phyloP scores from a whole-genome alignment of 192 early-diverging fungal species.

The Backusella tarrabulga region DNA sequence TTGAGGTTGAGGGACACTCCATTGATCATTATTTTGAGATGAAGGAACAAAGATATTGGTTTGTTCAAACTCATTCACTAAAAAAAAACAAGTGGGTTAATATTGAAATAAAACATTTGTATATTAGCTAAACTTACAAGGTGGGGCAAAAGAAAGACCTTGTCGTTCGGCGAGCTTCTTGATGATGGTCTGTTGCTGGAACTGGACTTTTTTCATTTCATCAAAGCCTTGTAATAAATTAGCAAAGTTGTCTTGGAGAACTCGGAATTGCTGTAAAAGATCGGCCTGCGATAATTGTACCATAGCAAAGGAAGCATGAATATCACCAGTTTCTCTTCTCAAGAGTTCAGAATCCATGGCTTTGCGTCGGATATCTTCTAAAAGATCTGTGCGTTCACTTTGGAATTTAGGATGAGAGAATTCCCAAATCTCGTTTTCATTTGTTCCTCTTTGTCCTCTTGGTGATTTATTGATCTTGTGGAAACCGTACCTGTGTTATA shows the following conservation, averaged over 20 bases:
- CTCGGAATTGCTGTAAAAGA: conserved; percentile 52
- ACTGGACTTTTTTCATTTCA: conserved; percentile 9
- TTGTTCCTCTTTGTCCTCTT: conserved; percentile 56
- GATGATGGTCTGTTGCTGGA: not conserved
- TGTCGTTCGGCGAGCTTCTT: not conserved
- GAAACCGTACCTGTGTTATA: conserved; percentile 54
- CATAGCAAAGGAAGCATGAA: conserved; percentile 58
- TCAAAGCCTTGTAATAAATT: conserved; percentile 3
- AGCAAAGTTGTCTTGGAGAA: conserved; percentile 11
- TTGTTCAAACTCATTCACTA: conserved; percentile 6
- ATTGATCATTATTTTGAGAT: conserved; percentile 1
- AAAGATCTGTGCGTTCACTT: conserved; percentile 53
- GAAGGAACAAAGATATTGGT: not conserved
- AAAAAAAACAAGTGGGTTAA: not conserved
- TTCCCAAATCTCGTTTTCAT: conserved; percentile 71
- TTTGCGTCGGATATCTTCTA: conserved; percentile 74
- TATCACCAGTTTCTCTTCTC: conserved; percentile 60
- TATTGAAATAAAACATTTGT: not conserved
- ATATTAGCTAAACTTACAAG: not conserved
- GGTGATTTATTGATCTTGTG: conserved; percentile 74
- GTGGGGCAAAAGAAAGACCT: not conserved
- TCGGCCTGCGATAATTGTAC: conserved; percentile 61
- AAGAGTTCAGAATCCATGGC: conserved; percentile 64
- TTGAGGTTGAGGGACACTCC: not conserved
- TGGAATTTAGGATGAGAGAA: conserved; percentile 63